These are phyloP conservation scores for Arachis hypogaea DNA, from an alignment of 306 rosid species.

Conservation along the genomic window DNA sequence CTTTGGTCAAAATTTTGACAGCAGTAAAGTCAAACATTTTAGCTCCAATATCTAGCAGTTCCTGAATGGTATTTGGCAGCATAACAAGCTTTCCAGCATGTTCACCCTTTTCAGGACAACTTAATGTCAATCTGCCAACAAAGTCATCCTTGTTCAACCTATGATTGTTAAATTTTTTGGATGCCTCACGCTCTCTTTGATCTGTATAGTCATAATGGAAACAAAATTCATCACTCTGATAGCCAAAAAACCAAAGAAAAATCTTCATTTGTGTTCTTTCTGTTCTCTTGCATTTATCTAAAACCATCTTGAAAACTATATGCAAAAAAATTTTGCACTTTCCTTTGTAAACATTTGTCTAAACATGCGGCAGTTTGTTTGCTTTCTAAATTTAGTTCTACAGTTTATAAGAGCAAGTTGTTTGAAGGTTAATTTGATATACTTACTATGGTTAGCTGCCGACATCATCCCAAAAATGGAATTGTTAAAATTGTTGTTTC, in stretches of 20 bases:
- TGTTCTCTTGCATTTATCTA: no score
- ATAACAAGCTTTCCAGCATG: conserved; percentile 54
- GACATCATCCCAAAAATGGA: conserved; percentile 70
- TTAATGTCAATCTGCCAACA: conserved; percentile 52
- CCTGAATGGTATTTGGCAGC: conserved; percentile 56
- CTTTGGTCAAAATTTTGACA: conserved; percentile 52
- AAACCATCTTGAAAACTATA: no score
- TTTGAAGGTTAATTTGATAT: not conserved
- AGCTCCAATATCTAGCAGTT: conserved; percentile 60
- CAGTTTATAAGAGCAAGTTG: not conserved
- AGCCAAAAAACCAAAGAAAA: not conserved
- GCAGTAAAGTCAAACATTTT: conserved; percentile 53
- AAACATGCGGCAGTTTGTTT: no score
- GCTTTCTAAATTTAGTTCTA: no score
- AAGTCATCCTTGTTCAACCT: conserved; percentile 1
- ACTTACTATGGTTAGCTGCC: conserved; percentile 52
- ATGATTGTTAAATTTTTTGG: conserved; percentile 12
- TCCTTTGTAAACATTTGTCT: no score
- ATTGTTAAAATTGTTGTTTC: conserved; percentile 47
- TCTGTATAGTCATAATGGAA: conserved; percentile 41
- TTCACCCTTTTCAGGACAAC: conserved; percentile 61
- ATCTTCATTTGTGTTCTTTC: not conserved
- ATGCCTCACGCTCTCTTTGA: conserved; percentile 19
- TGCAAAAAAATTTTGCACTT: not conserved
- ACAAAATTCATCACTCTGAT: conserved; percentile 2